Conservation (phyloP, 164 flowering plant species). For the Stephania cephalantha region DNA sequence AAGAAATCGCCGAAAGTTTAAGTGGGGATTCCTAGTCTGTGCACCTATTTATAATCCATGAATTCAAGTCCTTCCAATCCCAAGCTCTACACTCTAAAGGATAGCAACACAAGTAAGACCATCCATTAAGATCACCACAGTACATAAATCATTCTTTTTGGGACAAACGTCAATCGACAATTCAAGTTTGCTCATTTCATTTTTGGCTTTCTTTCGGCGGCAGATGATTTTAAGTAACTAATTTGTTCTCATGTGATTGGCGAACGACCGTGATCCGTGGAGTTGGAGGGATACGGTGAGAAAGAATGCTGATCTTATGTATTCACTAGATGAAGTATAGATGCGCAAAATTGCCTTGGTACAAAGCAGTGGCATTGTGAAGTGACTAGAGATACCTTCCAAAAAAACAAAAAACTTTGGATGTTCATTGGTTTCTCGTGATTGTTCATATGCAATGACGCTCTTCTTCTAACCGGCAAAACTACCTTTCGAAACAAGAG, state of each 20-base stretch:
- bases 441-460: no score
- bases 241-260: background rate
- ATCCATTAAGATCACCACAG: background rate
- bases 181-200: background rate
- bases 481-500: no score
- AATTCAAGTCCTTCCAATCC: background rate
- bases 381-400: no score
- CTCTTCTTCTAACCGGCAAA: no score
- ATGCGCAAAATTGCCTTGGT: no score
- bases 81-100: background rate
- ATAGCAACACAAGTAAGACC: background rate
- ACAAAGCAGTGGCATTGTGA: no score
- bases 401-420: no score
- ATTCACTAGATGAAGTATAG: no score
- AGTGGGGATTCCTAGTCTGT: background rate
- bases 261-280: conserved; percentile 64
- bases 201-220: background rate
- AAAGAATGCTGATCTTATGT: background rate
- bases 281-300: conserved; percentile 36
- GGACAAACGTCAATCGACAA: background rate
- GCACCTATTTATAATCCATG: background rate
- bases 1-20: background rate
- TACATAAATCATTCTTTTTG: background rate
- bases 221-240: background rate
- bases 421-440: no score